Base-by-base conservation (phyloP, 2,329 filamentous ascomycete genomes). In the Fonsecaea erecta region DNA sequence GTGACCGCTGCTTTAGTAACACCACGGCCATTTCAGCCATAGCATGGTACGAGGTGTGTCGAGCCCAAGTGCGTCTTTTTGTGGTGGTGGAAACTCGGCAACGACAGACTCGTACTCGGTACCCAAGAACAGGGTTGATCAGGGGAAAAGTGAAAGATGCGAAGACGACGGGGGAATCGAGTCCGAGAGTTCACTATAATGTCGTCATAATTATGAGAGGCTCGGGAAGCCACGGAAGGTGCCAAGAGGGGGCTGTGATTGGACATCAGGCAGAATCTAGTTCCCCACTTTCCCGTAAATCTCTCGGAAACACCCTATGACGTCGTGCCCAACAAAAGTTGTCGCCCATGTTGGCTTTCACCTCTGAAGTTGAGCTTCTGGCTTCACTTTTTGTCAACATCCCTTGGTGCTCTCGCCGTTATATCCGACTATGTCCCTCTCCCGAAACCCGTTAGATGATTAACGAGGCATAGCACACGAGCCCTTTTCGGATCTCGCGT, bases 1-100 rank as follows among this genome's bases (percentile, higher is more conserved):
- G 16, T 51, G 56, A 59, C 56, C 56, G 12, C 35, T 35, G 56
- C 40, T 34, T 51, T 40, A 8, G 40, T 26, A 24, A 51, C 28
- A 28, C 30, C 12, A 34, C 8, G 28, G 8, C 3, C 7, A 12
- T 34, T 21, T 54, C 30, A 35, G 12, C 7, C 12, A 18, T 14
- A 4, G 9, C 9, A 32, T 34, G 34, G 37, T 48, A 58, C 18
- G 40, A 30, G 37, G n/a, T 30, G 9, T 43, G 37, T 43, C 37
- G 16, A 12, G 8, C 16, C 34, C 16, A 18, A 26, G 43, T 48
- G 43, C 43, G 43, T 24, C 18, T 48, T 48, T 48, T 48, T 48
- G 7, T 6, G 43, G 11, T 11, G 2, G 18, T 24, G 8, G 35
- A 32, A 37, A 37, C 14, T 37, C 34, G 34, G 35, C 35, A 37